These are phyloP conservation scores for Beta corolliflora DNA, from an alignment of 179 eudicot species.

Conservation along the genomic window DNA sequence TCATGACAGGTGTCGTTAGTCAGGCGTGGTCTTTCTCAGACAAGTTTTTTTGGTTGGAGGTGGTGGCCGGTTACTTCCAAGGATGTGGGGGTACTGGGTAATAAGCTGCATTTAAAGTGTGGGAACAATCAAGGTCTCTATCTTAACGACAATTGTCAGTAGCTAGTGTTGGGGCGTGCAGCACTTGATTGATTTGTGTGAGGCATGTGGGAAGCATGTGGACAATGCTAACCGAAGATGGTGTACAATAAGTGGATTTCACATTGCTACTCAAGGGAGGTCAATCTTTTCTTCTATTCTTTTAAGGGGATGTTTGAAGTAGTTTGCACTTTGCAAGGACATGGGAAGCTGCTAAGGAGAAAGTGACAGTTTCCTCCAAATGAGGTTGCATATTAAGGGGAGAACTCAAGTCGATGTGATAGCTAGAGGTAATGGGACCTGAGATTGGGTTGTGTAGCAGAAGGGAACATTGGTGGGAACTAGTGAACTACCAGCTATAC, in stretches of 20 bases:
- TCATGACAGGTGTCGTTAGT: neutral
- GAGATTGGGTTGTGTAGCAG: neutral
- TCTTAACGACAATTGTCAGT: neutral
- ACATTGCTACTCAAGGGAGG: neutral
- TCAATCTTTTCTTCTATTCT: neutral
- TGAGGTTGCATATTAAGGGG: neutral
- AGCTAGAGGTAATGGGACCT: neutral
- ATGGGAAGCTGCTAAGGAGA: neutral
- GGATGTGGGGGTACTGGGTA: neutral
- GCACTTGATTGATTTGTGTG: neutral
- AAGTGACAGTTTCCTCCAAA: neutral
- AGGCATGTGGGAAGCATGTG: neutral
- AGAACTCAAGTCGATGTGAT: neutral
- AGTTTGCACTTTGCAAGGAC: constrained; percentile 2
- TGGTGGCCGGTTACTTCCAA: neutral
- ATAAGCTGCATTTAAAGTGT: neutral
- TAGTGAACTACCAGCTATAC: neutral
- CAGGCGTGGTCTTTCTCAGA: neutral
- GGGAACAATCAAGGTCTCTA: neutral
- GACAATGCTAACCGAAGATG: neutral
- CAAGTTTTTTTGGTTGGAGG: neutral
- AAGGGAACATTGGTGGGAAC: too few relatives aligned
- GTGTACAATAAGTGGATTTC: too few relatives aligned
- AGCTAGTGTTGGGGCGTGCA: neutral
- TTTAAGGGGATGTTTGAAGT: neutral